These are phyloP conservation scores for Aspergillus persii DNA, from an alignment of 2,329 filamentous ascomycete genomes.

Conservation along the genomic window DNA sequence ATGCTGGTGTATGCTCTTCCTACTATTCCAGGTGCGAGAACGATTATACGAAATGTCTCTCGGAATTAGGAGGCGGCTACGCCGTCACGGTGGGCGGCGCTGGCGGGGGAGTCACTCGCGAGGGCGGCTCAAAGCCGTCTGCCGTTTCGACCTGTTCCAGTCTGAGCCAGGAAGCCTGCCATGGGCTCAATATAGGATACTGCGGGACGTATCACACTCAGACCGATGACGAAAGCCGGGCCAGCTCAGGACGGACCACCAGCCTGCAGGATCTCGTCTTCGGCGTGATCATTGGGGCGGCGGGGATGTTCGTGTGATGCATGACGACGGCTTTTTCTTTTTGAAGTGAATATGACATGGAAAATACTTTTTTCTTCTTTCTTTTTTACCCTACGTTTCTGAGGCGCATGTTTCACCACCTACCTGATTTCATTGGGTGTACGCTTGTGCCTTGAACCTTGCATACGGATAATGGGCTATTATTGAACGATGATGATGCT, in stretches of 20 bases:
- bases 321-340: neutral
- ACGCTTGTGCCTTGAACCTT: neutral
- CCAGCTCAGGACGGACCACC: constrained; percentile 30
- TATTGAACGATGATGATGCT: neutral
- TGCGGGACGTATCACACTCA: constrained; percentile 35
- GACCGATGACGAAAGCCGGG: constrained; percentile 28
- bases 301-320: constrained; percentile 43
- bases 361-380: neutral
- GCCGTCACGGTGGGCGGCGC: constrained; percentile 52
- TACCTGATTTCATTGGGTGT: neutral
- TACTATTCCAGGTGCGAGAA: constrained; percentile 54
- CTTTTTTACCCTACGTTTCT: neutral
- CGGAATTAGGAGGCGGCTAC: constrained; percentile 48
- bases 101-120: constrained; percentile 51
- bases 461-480: neutral
- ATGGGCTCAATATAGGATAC: constrained; percentile 47
- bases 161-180: constrained; percentile 48
- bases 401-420: neutral
- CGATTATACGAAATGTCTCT: constrained; percentile 46
- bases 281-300: constrained; percentile 46
- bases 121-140: constrained; percentile 42
- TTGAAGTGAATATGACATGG: neutral
- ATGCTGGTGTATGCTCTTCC: constrained; percentile 52
- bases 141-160: constrained; percentile 47
- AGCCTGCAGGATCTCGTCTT: constrained; percentile 43